These are phyloP conservation scores for Oxytropis ochrocephala DNA, from an alignment of 306 rosid species.

Conservation along the genomic window DNA sequence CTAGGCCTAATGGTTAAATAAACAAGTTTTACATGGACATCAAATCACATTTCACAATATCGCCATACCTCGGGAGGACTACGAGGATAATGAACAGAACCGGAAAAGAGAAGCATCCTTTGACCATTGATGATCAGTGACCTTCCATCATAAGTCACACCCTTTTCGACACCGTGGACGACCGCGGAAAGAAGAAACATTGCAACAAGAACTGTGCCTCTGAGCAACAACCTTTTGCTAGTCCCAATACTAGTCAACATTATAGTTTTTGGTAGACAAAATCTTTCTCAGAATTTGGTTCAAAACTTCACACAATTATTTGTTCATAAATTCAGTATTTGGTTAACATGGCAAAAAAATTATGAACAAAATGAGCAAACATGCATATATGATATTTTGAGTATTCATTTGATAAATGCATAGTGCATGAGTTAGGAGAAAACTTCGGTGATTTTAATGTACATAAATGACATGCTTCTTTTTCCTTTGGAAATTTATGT, in stretches of 20 bases:
- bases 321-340: not conserved
- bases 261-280: not conserved
- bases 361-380: not conserved
- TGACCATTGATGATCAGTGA: not conserved
- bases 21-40: not conserved
- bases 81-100: conserved; percentile 19
- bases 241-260: not conserved
- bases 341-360: not conserved
- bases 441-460: not conserved
- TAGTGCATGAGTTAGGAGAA: not conserved
- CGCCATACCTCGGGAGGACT: not conserved
- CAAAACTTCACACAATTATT: not conserved
- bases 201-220: not conserved
- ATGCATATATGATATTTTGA: not conserved
- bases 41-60: not conserved
- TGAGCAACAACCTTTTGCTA: not conserved
- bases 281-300: not conserved
- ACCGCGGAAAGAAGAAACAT: not conserved
- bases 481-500: not conserved
- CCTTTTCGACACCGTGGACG: not conserved
- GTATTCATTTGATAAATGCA: not conserved
- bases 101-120: conserved; percentile 9
- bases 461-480: not conserved
- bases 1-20: no score
- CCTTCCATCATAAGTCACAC: conserved; percentile 14